phyloP scores from a whole-genome alignment of 1,139 yeast species.

The Debaryomyces psychrophilus region DNA sequence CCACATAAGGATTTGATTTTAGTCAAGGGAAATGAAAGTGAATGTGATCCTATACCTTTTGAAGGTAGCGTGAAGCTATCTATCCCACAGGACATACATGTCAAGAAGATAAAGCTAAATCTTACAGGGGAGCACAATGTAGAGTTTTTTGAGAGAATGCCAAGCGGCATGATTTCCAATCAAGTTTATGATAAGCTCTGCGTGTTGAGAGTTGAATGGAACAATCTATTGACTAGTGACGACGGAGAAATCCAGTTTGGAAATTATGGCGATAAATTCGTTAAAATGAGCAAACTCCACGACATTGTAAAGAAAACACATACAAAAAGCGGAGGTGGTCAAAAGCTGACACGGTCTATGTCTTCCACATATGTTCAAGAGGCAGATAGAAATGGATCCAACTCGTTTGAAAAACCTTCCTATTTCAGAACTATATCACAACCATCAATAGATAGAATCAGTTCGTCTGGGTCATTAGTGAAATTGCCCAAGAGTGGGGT shows the following conservation, averaged over 20 bases:
- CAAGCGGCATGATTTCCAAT: constrained; percentile 39
- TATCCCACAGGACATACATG: constrained; percentile 52
- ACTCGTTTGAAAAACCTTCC: constrained; percentile 20
- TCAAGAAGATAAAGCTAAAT: constrained; percentile 49
- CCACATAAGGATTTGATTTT: constrained; percentile 57
- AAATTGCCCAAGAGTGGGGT: constrained; percentile 42
- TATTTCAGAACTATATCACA: constrained; percentile 25
- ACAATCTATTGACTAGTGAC: constrained; percentile 52
- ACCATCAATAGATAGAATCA: constrained; percentile 14
- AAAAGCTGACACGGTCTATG: constrained; percentile 1
- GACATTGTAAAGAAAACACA: constrained; percentile 5
- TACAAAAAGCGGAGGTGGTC: background rate
- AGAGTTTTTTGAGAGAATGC: constrained; percentile 52
- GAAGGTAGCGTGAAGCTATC: constrained; percentile 62
- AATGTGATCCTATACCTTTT: constrained; percentile 55
- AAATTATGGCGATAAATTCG: constrained; percentile 41
- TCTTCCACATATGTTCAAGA: constrained; percentile 7
- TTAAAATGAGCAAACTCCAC: constrained; percentile 17
- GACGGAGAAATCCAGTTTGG: constrained; percentile 52
- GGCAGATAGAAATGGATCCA: background rate
- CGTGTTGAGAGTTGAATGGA: constrained; percentile 60
- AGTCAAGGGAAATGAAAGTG: constrained; percentile 60
- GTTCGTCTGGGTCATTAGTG: constrained; percentile 11
- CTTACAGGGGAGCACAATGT: constrained; percentile 58
- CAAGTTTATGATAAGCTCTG: constrained; percentile 54